These are phyloP conservation scores for Cyberlindnera euphorbiae DNA, from an alignment of 805 yeast species.

Conservation along the genomic window DNA sequence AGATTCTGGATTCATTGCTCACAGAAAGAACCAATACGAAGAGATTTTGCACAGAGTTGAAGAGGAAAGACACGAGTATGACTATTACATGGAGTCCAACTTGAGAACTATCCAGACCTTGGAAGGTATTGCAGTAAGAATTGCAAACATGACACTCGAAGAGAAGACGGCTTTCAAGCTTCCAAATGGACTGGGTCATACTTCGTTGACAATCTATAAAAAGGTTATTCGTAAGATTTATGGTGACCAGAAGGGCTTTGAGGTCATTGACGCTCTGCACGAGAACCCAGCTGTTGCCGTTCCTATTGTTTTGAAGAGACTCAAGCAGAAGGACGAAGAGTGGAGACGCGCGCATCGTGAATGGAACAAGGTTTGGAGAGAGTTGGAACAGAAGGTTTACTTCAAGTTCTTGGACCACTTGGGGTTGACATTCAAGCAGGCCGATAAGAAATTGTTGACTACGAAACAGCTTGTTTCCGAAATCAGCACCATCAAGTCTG, in stretches of 20 bases:
- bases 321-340: conserved; percentile 97
- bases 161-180: conserved; percentile 82
- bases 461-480: conserved; percentile 88
- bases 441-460: conserved; percentile 88
- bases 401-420: conserved; percentile 91
- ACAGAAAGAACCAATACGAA: conserved; percentile 95
- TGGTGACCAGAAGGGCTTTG: conserved; percentile 92
- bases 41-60: conserved; percentile 92
- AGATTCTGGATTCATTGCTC: conserved; percentile 98
- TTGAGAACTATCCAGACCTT: conserved; percentile 91
- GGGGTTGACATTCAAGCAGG: conserved; percentile 93
- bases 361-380: conserved; percentile 99
- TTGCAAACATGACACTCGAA: conserved; percentile 87
- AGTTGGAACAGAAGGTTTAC: conserved; percentile 91
- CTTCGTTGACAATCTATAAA: conserved; percentile 85
- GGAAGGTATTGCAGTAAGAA: conserved; percentile 90
- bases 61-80: conserved; percentile 97
- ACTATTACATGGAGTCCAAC: conserved; percentile 91
- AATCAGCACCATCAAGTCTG: conserved; percentile 86
- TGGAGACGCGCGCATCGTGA: conserved; percentile 98
- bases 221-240: conserved; percentile 89
- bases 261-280: conserved; percentile 92
- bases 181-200: conserved; percentile 92
- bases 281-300: conserved; percentile 94
- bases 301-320: conserved; percentile 85